phyloP scores from a whole-genome alignment of 192 early-diverging fungal species.

The Mortierella claussenii region DNA sequence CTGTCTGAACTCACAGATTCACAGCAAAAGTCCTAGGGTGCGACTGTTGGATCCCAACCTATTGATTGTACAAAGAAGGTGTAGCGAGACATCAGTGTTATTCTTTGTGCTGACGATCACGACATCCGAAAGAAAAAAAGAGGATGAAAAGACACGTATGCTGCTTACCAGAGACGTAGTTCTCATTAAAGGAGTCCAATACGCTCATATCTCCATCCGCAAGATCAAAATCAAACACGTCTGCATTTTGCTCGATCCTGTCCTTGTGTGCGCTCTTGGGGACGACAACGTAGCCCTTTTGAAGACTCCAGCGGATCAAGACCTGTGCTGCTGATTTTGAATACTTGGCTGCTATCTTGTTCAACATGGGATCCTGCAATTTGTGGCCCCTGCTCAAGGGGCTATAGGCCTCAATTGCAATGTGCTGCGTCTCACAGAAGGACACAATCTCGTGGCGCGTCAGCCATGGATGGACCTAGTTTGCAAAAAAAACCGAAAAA shows the following conservation, averaged over 20 bases:
- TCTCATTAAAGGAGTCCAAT: constrained; percentile 64
- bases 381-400: constrained; percentile 63
- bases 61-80: no score
- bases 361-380: constrained; percentile 59
- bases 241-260: constrained; percentile 66
- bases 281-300: constrained; percentile 64
- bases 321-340: constrained; percentile 66
- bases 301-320: constrained; percentile 67
- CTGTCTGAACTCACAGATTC: no score
- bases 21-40: no score
- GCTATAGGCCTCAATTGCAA: constrained; percentile 66
- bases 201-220: constrained; percentile 64
- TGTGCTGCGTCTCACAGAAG: constrained; percentile 59
- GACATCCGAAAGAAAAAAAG: background rate
- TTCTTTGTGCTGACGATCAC: no score
- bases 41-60: constrained; percentile 28
- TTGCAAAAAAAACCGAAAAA: background rate
- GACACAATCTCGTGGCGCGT: constrained; percentile 54
- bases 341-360: constrained; percentile 61
- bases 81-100: no score
- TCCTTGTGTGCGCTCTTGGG: constrained; percentile 66
- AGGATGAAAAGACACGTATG: background rate
- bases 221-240: constrained; percentile 68
- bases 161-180: constrained; percentile 55
- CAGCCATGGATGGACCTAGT: constrained; percentile 62